Conservation (phyloP, 2,329 filamentous ascomycete genomes). For the Pseudocercospora fuligena region DNA sequence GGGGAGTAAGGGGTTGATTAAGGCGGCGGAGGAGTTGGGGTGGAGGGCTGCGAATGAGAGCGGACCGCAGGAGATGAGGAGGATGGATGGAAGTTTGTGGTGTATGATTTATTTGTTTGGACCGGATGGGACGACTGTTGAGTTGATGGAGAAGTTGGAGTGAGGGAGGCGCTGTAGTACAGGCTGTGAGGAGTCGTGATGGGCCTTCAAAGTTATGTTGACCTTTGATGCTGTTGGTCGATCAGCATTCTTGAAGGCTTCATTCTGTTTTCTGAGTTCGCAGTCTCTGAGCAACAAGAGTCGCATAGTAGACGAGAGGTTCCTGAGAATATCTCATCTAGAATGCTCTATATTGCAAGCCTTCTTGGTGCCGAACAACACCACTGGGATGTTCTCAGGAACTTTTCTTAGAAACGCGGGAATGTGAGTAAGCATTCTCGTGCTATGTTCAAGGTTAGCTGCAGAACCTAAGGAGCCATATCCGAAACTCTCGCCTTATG, state of each 20-base stretch:
- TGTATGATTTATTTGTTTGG: slow-evolving; percentile 11
- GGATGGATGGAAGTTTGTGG: slow-evolving; percentile 14
- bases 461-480: neutral
- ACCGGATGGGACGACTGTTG: slow-evolving; percentile 16
- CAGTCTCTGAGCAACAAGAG: no score
- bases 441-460: neutral
- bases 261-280: no score
- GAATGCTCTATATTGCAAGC: no score
- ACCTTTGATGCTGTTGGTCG: no score
- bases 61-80: slow-evolving; percentile 1
- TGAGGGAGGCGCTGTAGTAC: neutral
- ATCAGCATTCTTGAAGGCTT: no score
- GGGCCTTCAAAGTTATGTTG: no score
- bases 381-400: no score
- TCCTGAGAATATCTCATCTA: no score
- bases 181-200: no score
- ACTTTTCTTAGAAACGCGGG: no score
- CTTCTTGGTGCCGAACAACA: no score
- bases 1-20: slow-evolving; percentile 11
- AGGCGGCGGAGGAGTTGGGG: slow-evolving; percentile 10
- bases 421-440: neutral
- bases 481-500: neutral
- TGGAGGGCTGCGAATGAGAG: slow-evolving; percentile 7
- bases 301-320: no score
- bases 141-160: slow-evolving; percentile 19